Evolutionary conservation across 257 asterid species (phyloP), one percentile per base, ranked within the genome.

Genomic region (Solanum peruvianum): DNA sequence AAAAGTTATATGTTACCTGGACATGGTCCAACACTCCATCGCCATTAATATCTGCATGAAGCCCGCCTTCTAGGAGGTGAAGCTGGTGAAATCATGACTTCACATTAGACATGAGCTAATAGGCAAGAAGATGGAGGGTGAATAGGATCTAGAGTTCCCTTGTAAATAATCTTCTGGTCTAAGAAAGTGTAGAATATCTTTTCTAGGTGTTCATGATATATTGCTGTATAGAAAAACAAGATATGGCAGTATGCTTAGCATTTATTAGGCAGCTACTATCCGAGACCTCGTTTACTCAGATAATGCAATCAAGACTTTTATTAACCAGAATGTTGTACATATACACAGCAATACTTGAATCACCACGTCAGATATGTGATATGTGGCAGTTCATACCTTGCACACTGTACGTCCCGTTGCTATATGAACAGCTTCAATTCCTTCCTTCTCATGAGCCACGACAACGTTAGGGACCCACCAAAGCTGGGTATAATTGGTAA

Each of bases 391-490:
- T 47, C 70, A 92, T 89, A 96, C 99, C 99, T 95, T 95, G 89
- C 99, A 97, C 64, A 97, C 25, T 27, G 99, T 97, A 91, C 98
- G 99, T 6, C 99, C 99, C 52, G 99, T 85, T 87, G 99, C 99
- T 90, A 97, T 91, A 94, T 97, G 99, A 91, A 96, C 88, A 87
- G 97, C 99, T 92, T 97, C 99, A 87, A 97, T 96, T 76, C 99
- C 99, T 93, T 96, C 99, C 89, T 95, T 97, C 87, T 94, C 95
- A 90, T 97, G 99, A 91, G 95, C 97, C 91, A 97, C 98, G 67
- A 97, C 94, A 87, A 96, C 98, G 89, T 97, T 97, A 90, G 99
- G 98, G 49, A 97, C 98, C 99, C 98, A 97, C 99, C 99, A 97
- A 81, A 96, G 95, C 88, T 95, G 95, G 78, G 99, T 97, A 91